Evolutionary conservation across 2,329 filamentous ascomycete genomes (phyloP).

Genomic region (Alternaria metachromatica): DNA sequence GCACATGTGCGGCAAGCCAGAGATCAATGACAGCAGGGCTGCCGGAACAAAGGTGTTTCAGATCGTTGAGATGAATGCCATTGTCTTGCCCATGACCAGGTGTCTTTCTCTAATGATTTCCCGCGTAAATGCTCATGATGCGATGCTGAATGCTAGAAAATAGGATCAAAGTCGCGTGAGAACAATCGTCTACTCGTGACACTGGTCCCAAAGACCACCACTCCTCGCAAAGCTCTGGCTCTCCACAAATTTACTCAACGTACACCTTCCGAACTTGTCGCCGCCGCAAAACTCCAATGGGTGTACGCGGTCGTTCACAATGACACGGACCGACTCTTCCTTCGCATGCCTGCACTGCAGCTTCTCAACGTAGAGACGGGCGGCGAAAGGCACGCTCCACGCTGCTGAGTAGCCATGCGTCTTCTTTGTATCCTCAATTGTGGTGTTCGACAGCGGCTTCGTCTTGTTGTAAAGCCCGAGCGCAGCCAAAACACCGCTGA

Average conservation of each 20-base stretch:
- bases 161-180: not conserved
- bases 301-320: slow-evolving; percentile 85
- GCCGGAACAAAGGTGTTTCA: not conserved
- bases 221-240: slow-evolving; percentile 74
- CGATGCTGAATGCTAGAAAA: not conserved
- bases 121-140: not conserved
- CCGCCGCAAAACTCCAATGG: slow-evolving; percentile 72
- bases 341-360: slow-evolving; percentile 68
- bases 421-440: slow-evolving; percentile 57
- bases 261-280: slow-evolving; percentile 75
- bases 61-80: not conserved
- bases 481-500: slow-evolving; percentile 77
- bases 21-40: not conserved
- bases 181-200: slow-evolving; percentile 45
- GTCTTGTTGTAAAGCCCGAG: slow-evolving; percentile 79
- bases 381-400: slow-evolving; percentile 83
- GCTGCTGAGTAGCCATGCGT: slow-evolving; percentile 74
- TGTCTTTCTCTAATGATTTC: not conserved
- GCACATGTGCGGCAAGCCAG: not conserved
- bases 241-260: slow-evolving; percentile 71
- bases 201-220: slow-evolving; percentile 77
- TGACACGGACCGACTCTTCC: slow-evolving; percentile 76
- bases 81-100: not conserved
- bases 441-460: slow-evolving; percentile 53
- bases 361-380: slow-evolving; percentile 86